Evolutionary conservation across 768 basidiomycete genomes (phyloP).

Genomic region (Lepiota brunneoincarnata): DNA sequence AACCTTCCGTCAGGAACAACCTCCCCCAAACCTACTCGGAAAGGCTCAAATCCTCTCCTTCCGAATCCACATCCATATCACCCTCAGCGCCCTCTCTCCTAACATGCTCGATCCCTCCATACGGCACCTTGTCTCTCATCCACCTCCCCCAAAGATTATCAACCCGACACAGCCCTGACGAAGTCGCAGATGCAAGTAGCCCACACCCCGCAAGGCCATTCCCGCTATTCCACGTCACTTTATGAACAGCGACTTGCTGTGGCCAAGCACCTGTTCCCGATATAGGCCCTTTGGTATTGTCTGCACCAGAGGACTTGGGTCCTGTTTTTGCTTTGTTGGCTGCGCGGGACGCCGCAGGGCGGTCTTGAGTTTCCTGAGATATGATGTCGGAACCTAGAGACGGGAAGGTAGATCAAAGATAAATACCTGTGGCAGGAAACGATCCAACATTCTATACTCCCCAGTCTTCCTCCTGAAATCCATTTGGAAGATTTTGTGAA

Average conservation of each 20-base stretch:
- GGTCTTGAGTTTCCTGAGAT: slow-evolving; percentile 49
- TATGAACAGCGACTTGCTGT: slow-evolving; percentile 71
- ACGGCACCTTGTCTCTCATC: slow-evolving; percentile 64
- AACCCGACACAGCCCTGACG: slow-evolving; percentile 81
- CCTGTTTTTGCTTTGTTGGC: slow-evolving; percentile 32
- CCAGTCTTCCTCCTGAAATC: slow-evolving; percentile 79
- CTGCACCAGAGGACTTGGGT: slow-evolving; percentile 19
- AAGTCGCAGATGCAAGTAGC: slow-evolving; percentile 76
- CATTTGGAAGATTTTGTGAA: slow-evolving; percentile 80
- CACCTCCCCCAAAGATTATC: slow-evolving; percentile 81
- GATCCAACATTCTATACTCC: slow-evolving; percentile 87
- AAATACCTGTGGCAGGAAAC: slow-evolving; percentile 79
- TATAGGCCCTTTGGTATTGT: slow-evolving; percentile 14
- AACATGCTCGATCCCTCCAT: slow-evolving; percentile 58
- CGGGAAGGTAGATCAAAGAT: no score
- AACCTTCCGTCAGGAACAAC: no score
- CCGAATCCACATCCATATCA: slow-evolving; percentile 43
- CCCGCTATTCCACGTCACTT: slow-evolving; percentile 78
- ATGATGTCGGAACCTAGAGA: no score
- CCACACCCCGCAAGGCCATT: slow-evolving; percentile 60
- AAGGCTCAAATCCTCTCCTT: slow-evolving; percentile 17
- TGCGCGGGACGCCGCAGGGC: slow-evolving; percentile 22
- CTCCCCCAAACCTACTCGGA: slow-evolving; percentile 19
- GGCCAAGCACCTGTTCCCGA: slow-evolving; percentile 73
- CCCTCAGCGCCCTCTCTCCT: slow-evolving; percentile 48